A percentile compares a stretch with the other conserved stretches of the same genome.
phyloP scores from a whole-genome alignment of 192 early-diverging fungal genomes.

The Helicostylum pulchrum region DNA sequence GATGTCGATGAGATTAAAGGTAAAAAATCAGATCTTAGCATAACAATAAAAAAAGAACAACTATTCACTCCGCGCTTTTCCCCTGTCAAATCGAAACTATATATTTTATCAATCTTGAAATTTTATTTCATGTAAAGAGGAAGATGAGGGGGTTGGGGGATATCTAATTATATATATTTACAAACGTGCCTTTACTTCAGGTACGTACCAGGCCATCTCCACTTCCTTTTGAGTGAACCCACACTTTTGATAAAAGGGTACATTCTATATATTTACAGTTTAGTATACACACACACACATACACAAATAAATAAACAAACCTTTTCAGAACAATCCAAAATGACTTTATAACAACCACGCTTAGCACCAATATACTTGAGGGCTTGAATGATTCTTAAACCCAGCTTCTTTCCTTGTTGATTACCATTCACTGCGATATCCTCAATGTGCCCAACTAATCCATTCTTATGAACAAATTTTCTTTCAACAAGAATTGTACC shows the following conservation, averaged over 20 bases:
- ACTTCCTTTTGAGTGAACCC: conserved; percentile 75
- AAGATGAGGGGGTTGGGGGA: neutral
- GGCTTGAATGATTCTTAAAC: conserved; percentile 71
- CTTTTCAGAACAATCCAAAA: conserved; percentile 60
- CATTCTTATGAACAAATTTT: conserved; percentile 79
- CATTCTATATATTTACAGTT: conserved; percentile 47
- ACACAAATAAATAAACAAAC: conserved; percentile 21
- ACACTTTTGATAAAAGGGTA: conserved; percentile 87
- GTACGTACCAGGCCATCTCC: conserved; percentile 64
- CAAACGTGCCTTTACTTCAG: conserved; percentile 27
- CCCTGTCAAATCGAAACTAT: too few species aligned
- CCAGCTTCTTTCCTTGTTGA: conserved; percentile 61
- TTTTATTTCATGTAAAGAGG: too few species aligned
- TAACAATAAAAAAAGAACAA: too few species aligned
- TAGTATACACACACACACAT: neutral
- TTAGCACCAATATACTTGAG: conserved; percentile 78
- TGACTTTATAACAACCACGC: conserved; percentile 79
- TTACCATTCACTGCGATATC: conserved; percentile 62
- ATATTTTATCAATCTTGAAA: too few species aligned
- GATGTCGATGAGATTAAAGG: too few species aligned
- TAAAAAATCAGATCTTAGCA: too few species aligned
- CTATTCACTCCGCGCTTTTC: too few species aligned
- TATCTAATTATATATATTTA: neutral
- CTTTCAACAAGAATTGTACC: conserved; percentile 82
- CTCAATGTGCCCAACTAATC: conserved; percentile 82